A percentile compares a stretch with the other conserved stretches of the same genome.
phyloP scores from a whole-genome alignment of 208 protist genomes.

The Endotrypanum monterogeii region DNA sequence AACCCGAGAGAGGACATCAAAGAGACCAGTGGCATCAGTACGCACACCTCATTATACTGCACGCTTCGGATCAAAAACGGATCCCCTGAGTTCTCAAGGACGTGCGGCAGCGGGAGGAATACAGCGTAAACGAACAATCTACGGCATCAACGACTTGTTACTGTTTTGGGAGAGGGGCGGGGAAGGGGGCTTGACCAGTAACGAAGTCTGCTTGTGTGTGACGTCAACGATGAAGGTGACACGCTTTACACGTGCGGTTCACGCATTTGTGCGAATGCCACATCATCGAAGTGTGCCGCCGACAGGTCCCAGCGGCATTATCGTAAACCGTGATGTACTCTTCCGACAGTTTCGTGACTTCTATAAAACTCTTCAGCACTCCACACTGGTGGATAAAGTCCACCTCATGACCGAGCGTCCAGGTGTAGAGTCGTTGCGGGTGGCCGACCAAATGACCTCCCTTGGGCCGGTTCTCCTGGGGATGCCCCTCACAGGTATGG shows the following conservation, averaged over 20 bases:
- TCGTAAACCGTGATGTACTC: constrained; percentile 90
- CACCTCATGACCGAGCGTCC: constrained; percentile 88
- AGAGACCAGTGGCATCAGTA: background rate
- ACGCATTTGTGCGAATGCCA: constrained; percentile 89
- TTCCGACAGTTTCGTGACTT: constrained; percentile 90
- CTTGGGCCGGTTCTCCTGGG: constrained; percentile 81
- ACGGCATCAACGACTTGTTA: too few species aligned
- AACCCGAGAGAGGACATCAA: background rate
- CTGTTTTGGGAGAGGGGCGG: too few species aligned
- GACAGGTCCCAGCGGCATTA: constrained; percentile 81
- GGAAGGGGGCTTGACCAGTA: too few species aligned
- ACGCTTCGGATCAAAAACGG: background rate
- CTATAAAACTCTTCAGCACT: constrained; percentile 87
- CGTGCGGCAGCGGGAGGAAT: background rate
- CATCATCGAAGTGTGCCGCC: constrained; percentile 82
- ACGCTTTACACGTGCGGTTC: constrained; percentile 36
- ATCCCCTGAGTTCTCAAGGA: background rate
- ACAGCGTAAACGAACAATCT: background rate
- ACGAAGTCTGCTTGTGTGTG: too few species aligned
- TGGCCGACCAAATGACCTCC: constrained; percentile 80
- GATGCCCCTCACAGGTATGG: constrained; percentile 83
- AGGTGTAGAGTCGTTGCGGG: constrained; percentile 70
- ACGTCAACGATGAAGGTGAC: constrained; percentile 27
- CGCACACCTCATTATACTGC: background rate
- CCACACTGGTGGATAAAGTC: constrained; percentile 87